Evolutionary conservation across 2,329 filamentous ascomycete species (phyloP).

Genomic region (Exophiala viscosa): DNA sequence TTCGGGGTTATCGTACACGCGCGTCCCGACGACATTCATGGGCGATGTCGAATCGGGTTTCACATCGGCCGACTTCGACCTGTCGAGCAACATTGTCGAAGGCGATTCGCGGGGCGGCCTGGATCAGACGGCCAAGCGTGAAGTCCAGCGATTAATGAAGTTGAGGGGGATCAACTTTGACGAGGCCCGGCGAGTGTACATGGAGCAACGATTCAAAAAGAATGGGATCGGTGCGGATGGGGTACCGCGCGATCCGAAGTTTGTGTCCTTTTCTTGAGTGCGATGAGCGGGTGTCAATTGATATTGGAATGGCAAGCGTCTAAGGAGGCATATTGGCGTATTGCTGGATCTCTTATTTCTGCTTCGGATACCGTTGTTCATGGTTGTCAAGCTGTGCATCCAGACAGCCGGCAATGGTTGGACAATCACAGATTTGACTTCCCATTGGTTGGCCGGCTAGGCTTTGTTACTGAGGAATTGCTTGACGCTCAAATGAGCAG

Average conservation of each 20-base stretch:
- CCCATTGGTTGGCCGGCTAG: no score
- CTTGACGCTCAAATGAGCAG: no score
- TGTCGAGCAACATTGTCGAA: slow-evolving; percentile 71
- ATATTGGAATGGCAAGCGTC: no score
- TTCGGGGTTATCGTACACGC: slow-evolving; percentile 68
- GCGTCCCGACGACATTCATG: slow-evolving; percentile 71
- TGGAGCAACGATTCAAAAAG: slow-evolving; percentile 78
- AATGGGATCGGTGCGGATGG: slow-evolving; percentile 89
- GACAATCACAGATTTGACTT: no score
- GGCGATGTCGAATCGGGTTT: slow-evolving; percentile 86
- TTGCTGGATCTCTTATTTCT: no score
- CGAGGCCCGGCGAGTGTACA: slow-evolving; percentile 80
- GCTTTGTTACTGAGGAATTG: no score
- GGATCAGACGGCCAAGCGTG: slow-evolving; percentile 73
- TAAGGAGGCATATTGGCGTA: no score
- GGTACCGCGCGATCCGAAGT: slow-evolving; percentile 84
- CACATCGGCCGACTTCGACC: slow-evolving; percentile 76
- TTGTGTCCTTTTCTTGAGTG: slow-evolving; percentile 69
- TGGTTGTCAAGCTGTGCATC: neutral
- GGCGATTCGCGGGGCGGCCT: slow-evolving; percentile 77
- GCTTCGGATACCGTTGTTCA: no score
- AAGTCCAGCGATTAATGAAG: slow-evolving; percentile 90
- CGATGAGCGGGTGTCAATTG: neutral
- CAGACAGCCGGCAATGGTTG: neutral
- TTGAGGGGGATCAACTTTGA: slow-evolving; percentile 77